Evolutionary conservation across 2,329 filamentous ascomycete genomes (phyloP).

Genomic region (Periconia digitata): DNA sequence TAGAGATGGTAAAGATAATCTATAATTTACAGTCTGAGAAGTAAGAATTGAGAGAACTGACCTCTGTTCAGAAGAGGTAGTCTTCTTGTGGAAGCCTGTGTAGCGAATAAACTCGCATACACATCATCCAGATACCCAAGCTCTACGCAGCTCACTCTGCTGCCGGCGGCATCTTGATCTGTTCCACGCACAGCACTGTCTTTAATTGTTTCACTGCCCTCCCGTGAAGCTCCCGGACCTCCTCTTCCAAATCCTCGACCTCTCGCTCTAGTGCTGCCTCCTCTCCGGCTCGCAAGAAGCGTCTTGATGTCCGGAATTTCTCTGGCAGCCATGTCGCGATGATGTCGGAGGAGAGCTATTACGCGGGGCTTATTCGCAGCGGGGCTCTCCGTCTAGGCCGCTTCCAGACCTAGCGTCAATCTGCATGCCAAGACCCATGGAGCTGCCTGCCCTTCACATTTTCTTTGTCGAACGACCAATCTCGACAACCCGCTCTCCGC

Average conservation of each 20-base stretch:
- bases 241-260: slow-evolving; percentile 49
- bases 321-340: slow-evolving; percentile 63
- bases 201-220: slow-evolving; percentile 48
- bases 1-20: not conserved
- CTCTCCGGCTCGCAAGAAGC: slow-evolving; percentile 54
- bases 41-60: slow-evolving; percentile 37
- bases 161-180: slow-evolving; percentile 87
- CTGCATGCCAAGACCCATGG: slow-evolving; percentile 23
- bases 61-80: slow-evolving; percentile 95
- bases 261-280: slow-evolving; percentile 51
- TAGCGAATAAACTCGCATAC: slow-evolving; percentile 72
- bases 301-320: slow-evolving; percentile 78
- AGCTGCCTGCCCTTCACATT: slow-evolving; percentile 21
- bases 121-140: slow-evolving; percentile 82
- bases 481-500: slow-evolving; percentile 9
- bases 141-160: slow-evolving; percentile 83
- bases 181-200: slow-evolving; percentile 84
- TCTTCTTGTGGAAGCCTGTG: slow-evolving; percentile 60
- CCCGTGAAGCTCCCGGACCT: slow-evolving; percentile 20
- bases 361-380: slow-evolving; percentile 27
- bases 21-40: not conserved
- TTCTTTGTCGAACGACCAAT: slow-evolving; percentile 29
- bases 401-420: slow-evolving; percentile 6
- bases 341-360: slow-evolving; percentile 10
- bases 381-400: slow-evolving; percentile 10